A percentile compares a stretch with the other conserved stretches of the same genome.
Evolutionary conservation across 371 early-diverging fungal species (phyloP).

Genomic region (Smittium mucronatum): DNA sequence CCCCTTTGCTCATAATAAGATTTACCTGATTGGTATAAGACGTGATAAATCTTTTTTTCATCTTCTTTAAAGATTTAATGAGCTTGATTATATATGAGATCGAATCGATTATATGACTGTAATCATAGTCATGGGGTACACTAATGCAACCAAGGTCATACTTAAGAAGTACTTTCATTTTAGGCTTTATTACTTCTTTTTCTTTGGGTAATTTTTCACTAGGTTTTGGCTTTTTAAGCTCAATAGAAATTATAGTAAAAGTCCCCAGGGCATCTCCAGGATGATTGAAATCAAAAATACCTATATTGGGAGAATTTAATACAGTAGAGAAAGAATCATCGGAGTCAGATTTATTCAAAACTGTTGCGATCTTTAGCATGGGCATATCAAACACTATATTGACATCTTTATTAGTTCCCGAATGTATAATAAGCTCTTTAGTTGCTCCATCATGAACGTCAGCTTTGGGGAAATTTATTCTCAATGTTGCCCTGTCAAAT

Average conservation of each 20-base stretch:
- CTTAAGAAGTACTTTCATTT: background rate
- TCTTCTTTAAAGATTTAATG: background rate
- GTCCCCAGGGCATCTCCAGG: background rate
- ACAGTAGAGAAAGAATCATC: background rate
- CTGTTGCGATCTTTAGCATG: background rate
- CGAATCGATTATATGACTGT: background rate
- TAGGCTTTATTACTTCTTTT: too few species aligned
- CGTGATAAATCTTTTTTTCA: background rate
- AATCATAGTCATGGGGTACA: background rate
- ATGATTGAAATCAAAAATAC: background rate
- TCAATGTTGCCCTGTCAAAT: background rate
- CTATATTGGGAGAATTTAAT: background rate
- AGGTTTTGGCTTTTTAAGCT: background rate
- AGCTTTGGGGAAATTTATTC: background rate
- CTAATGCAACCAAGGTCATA: background rate
- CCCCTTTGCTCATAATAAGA: background rate
- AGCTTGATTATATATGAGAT: background rate
- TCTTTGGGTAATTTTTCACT: background rate
- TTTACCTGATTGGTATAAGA: background rate
- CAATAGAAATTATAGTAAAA: background rate
- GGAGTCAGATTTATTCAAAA: background rate
- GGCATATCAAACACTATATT: background rate
- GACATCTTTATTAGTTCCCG: background rate
- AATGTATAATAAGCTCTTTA: background rate
- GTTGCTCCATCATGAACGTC: background rate